Percentiles rank a stretch among this genome's conserved stretches.
Conservation (phyloP, 805 yeast genomes). For the Cyberlindnera xishuangbannaensis region DNA sequence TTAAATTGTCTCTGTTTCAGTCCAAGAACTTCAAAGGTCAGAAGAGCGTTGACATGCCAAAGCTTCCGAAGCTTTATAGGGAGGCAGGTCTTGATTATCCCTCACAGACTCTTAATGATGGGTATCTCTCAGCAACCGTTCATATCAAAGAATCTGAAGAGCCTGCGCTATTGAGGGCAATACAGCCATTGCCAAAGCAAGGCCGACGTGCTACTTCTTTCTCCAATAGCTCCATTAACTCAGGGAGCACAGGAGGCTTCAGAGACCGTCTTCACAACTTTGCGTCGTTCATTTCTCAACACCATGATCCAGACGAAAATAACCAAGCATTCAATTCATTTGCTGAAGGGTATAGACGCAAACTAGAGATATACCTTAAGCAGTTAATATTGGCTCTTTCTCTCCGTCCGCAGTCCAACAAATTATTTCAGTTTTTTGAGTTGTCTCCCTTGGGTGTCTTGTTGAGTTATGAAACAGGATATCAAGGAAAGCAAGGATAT, state of each 20-base stretch:
- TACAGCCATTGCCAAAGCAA: too few relatives aligned
- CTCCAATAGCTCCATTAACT: conserved; percentile 3
- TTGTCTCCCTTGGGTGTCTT: conserved; percentile 83
- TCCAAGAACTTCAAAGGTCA: conserved; percentile 21
- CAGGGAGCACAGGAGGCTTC: conserved; percentile 9
- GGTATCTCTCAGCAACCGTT: conserved; percentile 19
- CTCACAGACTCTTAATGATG: conserved; percentile 20
- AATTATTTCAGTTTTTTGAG: conserved; percentile 82
- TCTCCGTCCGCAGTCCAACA: conserved; percentile 75
- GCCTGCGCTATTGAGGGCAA: not conserved
- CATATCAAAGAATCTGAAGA: not conserved
- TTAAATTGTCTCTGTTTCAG: conserved; percentile 50
- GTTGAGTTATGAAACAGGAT: conserved; percentile 74
- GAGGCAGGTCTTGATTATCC: conserved; percentile 1
- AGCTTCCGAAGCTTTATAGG: conserved; percentile 27
- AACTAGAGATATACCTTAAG: conserved; percentile 62
- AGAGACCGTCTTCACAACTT: conserved; percentile 14
- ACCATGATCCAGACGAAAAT: conserved; percentile 1
- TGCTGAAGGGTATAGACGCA: conserved; percentile 27
- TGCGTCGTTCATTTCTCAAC: conserved; percentile 12
- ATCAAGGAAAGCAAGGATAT: conserved; percentile 85
- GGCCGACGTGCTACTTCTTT: too few relatives aligned
- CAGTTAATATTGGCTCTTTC: conserved; percentile 53
- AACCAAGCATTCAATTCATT: too few relatives aligned
- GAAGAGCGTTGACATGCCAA: conserved; percentile 30